Evolutionary conservation across 352 stramenopile genomes (phyloP), one percentile per base, ranked within the genome.

Genomic region (Phytophthora hybrid): DNA sequence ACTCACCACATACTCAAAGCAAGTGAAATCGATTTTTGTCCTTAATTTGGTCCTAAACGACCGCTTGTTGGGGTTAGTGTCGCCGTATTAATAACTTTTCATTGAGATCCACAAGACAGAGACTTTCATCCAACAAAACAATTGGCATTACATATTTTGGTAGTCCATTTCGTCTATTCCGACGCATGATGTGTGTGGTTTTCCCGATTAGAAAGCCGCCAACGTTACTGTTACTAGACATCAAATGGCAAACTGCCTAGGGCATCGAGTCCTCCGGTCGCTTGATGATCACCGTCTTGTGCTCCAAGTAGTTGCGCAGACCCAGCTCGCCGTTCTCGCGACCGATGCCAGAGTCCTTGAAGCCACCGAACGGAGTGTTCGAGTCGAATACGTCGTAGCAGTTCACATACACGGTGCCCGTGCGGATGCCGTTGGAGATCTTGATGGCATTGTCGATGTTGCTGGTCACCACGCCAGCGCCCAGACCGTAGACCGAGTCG

Each of bases 371-470:
- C 19, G 87, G 84, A 66, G 96, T 93, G 63, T 89, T 85, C 31
- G 77, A 80, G 63, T 96, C 91, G 39, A 96, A 95, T 11, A 96
- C 67, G 49, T 97, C 83, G 77, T 98, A 98, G 78, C 86, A 97
- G 83, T 98, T 99, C 11, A 98, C 85, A 70, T 94, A 97, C 32
- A 98, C 91, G 16, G 97, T 97, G 34, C 96, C 96, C 62, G 85
- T 84, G 60, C 97, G 87, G 13, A 99, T 79, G 5, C 70, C 79
- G 59, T 96, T 89, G 39, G 92, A 85, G 69, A 99, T 87, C 57
- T 90, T 82, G 71, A 97, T 90, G 4, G 86, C 85, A 55, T 93
- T 84, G 44, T 82, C 77, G 31, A 98, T 54, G 76, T 97, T 91
- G 59, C 84, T 79, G n/a, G 93, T 98, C 61, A 92, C 97, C 51